Evolutionary conservation across 352 stramenopile genomes (phyloP), one percentile per base, ranked within the genome.

Genomic region (Thraustochytrium sp.): DNA sequence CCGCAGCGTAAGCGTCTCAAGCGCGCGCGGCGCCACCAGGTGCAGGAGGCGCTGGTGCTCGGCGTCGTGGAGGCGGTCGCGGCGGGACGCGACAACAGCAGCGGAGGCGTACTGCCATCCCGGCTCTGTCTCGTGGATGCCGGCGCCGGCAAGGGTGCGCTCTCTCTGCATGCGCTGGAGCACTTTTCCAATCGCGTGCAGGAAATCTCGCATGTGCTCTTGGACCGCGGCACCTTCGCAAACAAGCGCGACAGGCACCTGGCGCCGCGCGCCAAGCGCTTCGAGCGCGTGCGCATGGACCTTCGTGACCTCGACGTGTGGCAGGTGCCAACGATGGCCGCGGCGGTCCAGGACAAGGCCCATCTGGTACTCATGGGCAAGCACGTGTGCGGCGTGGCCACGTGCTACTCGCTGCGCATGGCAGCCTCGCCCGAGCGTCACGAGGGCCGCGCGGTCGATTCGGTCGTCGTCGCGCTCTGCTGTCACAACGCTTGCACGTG

Each of bases 381-480:
- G 51, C 68, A 80, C 38, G 23, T 80, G 5, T 80, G 68, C 51
- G 68, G 68, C 4, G 68, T 55, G 21, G 68, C 68, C 18, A 80
- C 68, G 9, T 80, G 68, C 42, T 72, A 46, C 46, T 16, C 68
- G n/a, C 38, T 80, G 53, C 53, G 68, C 21, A 26, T 23, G 3
- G 34, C 68, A 23, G 53, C 48, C 2, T 64, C 34, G 16, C 53
- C 68, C 31, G 5, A 75, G n/a, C 1, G 16, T 8, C 16, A 34
- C 49, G 51, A 68, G 11, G 26, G 9, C 9, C 40, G 64, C 26
- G 65, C 49, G 11, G 42, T 62, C 49, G 68, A 80, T 26, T 42
- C 40, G 11, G 63, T 80, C 26, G 46, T 72, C 38, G 26, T 80
- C 31, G 68, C 68, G 23, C 68, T 80, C 3, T 80, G 68, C 68